Percentiles rank a stretch among this genome's conserved stretches.
Evolutionary conservation across 2,329 filamentous ascomycete genomes (phyloP).

Genomic region (Monilinia aucupariae): DNA sequence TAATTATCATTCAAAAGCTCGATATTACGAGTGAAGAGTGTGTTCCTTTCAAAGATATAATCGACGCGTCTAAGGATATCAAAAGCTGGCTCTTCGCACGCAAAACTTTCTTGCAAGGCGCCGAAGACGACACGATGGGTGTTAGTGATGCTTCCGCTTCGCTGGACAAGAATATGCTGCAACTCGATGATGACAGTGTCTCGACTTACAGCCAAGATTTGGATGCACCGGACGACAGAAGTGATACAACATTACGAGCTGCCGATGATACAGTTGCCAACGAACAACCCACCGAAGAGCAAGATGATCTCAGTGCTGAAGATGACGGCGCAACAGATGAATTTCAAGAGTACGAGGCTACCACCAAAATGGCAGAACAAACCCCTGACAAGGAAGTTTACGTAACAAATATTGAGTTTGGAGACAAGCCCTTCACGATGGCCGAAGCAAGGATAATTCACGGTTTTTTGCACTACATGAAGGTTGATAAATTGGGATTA

Average conservation of each 20-base stretch:
- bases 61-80: background rate
- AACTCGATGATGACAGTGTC: background rate
- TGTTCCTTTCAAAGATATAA: background rate
- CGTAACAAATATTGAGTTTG: background rate
- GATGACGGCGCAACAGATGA: background rate
- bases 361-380: background rate
- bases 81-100: background rate
- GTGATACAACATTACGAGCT: background rate
- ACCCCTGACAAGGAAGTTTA: background rate
- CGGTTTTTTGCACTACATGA: background rate
- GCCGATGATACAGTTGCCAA: background rate
- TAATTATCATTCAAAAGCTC: background rate
- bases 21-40: background rate
- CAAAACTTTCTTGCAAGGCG: too few relatives aligned
- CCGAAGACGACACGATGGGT: background rate
- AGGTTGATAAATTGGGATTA: background rate
- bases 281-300: background rate
- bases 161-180: background rate
- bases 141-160: background rate
- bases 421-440: background rate
- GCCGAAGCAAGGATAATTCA: background rate
- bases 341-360: background rate
- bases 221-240: background rate
- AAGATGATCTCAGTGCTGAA: background rate
- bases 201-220: background rate